Base-by-base conservation (phyloP, 176 grass and related monocot genomes). In the Oryza meridionalis region DNA sequence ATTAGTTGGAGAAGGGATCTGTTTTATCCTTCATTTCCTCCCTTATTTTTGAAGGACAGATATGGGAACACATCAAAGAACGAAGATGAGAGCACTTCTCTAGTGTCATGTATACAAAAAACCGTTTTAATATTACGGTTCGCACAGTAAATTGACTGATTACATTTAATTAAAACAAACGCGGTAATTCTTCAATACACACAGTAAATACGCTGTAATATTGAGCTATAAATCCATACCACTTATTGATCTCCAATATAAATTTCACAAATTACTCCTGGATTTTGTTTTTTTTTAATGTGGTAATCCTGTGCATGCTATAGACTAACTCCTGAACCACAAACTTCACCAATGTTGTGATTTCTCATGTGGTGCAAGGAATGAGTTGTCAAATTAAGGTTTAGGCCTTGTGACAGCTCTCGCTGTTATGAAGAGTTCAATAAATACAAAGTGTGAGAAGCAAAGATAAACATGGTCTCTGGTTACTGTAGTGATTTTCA, bases 401-500 rank as follows among this genome's bases (percentile, higher is more conserved):
- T 49, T 80, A 69, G 47, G 38, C 51, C 50, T 75, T 80, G 43
- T 42, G 71, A 72, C 21, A 24, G 11, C 47, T 67, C 61, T 74
- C 22, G 35, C 17, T 32, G 11, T 2, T 43, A 71, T 86, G 32
- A 58, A 53, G 22, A 75, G 17, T 14, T 55, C 73, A 42, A 67
- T 67, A 44, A 68, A 4, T 26, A 15, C n/a, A 64, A 77, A 77
- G 33, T 43, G 8, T 17, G 55, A 63, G 7, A 47, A 53, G 11
- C 6, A 27, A 40, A 75, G 37, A 74, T 49, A 49, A 69, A 80
- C 29, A 53, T 19, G 15, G 7, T 46, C 25, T 70, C 32, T 29
- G 17, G 21, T 65, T 22, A 14, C 62, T 29, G 22, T 37, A 47
- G 47, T 16, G 24, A 15, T 25, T 81, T 87, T 22, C 35, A 73